A percentile compares a stretch with the other conserved stretches of the same genome.
phyloP scores from a whole-genome alignment of 225 moss, liverwort and hornwort genomes.

The Sphagnum tenellum region DNA sequence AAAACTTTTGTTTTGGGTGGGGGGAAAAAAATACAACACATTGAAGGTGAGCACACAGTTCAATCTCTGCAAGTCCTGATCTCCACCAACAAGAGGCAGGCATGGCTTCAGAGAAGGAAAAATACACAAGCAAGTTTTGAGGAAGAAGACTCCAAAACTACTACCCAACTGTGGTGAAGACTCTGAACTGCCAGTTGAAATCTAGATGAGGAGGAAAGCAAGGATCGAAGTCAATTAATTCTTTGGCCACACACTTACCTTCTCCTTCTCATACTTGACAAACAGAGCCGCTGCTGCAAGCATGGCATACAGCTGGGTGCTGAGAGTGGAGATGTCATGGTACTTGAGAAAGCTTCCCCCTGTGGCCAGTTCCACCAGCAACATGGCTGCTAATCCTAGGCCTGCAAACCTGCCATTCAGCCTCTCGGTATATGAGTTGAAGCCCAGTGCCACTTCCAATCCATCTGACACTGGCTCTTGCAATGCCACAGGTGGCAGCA shows the following conservation, averaged over 20 bases:
- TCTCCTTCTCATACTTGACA: constrained; percentile 56
- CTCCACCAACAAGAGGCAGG: too few species aligned
- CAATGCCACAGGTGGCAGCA: constrained; percentile 38
- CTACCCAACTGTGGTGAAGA: too few species aligned
- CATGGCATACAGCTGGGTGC: constrained; percentile 42
- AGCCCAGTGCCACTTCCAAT: constrained; percentile 40
- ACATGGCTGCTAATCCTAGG: constrained; percentile 46
- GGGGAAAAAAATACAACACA: too few species aligned
- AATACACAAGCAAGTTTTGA: too few species aligned
- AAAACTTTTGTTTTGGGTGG: too few species aligned
- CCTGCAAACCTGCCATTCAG: constrained; percentile 52
- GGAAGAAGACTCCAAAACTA: too few species aligned
- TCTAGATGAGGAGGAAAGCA: too few species aligned
- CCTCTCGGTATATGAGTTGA: constrained; percentile 60
- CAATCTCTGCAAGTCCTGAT: too few species aligned
- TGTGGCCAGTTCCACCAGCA: constrained; percentile 64
- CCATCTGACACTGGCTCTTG: constrained; percentile 44
- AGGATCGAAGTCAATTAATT: neutral
- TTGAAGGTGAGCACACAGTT: too few species aligned
- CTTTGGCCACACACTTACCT: constrained; percentile 56
- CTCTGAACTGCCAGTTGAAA: too few species aligned
- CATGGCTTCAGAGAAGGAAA: too few species aligned
- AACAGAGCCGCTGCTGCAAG: constrained; percentile 33
- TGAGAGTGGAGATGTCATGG: constrained; percentile 39
- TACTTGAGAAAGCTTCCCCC: constrained; percentile 41